Percentiles rank a stretch among this genome's conserved stretches.
Conservation (phyloP, 306 rosid species). For the Cucurbita pepo region DNA sequence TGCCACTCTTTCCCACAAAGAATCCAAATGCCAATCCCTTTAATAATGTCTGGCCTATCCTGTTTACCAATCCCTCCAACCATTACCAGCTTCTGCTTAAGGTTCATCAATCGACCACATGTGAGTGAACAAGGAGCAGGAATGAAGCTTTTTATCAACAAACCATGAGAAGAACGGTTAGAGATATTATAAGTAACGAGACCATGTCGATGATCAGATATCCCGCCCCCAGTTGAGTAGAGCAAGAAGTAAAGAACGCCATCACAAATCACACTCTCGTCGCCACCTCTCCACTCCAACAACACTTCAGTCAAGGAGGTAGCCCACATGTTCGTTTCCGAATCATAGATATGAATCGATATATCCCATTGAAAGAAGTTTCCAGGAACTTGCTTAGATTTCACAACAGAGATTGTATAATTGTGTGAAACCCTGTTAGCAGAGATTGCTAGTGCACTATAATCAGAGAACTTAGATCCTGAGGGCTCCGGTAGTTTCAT, state of each 20-base stretch:
- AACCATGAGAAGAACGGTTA: constrained; percentile 22
- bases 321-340: constrained; percentile 43
- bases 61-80: constrained; percentile 88
- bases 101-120: constrained; percentile 85
- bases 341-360: constrained; percentile 54
- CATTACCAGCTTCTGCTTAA: constrained; percentile 87
- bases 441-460: constrained; percentile 65
- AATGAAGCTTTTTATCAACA: constrained; percentile 48
- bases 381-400: constrained; percentile 74
- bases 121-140: constrained; percentile 75
- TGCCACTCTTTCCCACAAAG: constrained; percentile 61
- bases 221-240: constrained; percentile 55
- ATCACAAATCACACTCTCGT: constrained; percentile 77
- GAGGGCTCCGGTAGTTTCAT: constrained; percentile 56
- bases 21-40: constrained; percentile 94
- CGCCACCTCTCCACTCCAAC: constrained; percentile 92
- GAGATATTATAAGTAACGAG: constrained; percentile 46
- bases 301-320: constrained; percentile 55
- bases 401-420: constrained; percentile 53
- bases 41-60: constrained; percentile 72
- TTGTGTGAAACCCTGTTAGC: constrained; percentile 31
- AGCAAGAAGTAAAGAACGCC: constrained; percentile 67
- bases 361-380: constrained; percentile 65
- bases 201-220: constrained; percentile 53
- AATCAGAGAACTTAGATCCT: constrained; percentile 49